Evolutionary conservation across 2,329 filamentous ascomycete genomes (phyloP).

Genomic region (Mycosphaerella arachidis): DNA sequence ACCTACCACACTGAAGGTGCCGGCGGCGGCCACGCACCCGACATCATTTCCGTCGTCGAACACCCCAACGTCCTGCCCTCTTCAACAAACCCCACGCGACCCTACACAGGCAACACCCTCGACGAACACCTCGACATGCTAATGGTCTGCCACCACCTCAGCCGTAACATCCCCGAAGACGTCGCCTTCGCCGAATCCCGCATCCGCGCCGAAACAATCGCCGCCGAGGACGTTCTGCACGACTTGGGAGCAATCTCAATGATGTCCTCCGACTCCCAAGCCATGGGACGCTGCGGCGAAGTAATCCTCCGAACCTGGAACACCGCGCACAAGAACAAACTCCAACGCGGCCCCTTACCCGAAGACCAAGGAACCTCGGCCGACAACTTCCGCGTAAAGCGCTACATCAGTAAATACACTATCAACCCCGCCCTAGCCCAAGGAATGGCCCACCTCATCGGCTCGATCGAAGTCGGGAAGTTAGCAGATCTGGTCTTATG

Average conservation of each 20-base stretch:
- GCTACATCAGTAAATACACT: constrained; percentile 94
- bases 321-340: constrained; percentile 94
- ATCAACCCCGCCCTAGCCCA: constrained; percentile 90
- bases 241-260: constrained; percentile 93
- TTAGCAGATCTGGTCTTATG: constrained; percentile 85
- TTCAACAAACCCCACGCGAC: constrained; percentile 87
- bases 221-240: constrained; percentile 91
- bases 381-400: constrained; percentile 87
- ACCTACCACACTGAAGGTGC: constrained; percentile 97
- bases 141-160: constrained; percentile 95
- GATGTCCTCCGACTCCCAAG: constrained; percentile 94
- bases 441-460: constrained; percentile 81
- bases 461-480: constrained; percentile 83
- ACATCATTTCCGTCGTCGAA: constrained; percentile 92
- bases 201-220: constrained; percentile 93
- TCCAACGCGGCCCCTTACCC: constrained; percentile 68
- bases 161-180: constrained; percentile 89
- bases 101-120: constrained; percentile 85
- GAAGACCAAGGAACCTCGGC: constrained; percentile 76
- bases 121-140: constrained; percentile 98
- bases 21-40: constrained; percentile 88
- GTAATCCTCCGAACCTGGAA: constrained; percentile 93
- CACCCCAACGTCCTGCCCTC: constrained; percentile 82
- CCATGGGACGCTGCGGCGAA: constrained; percentile 94
- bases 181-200: constrained; percentile 92